These are phyloP conservation scores for Stereum hirsutum DNA, from an alignment of 1,284 basidiomycete species.

Conservation along the genomic window DNA sequence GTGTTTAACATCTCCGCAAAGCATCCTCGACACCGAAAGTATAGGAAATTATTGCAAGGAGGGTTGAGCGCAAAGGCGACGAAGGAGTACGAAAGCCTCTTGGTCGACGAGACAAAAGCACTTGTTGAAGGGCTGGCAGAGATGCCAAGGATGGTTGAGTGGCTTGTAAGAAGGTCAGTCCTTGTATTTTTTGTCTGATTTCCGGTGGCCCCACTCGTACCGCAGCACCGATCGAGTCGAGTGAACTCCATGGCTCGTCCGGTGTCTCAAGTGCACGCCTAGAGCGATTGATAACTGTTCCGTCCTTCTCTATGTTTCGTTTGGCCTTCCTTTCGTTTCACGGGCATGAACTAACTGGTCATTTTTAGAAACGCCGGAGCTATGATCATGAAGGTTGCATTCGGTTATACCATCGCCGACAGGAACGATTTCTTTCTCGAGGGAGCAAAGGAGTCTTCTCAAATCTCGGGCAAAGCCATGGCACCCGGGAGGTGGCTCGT, in stretches of 20 bases:
- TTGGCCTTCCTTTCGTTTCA: too few relatives aligned
- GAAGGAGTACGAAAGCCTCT: neutral
- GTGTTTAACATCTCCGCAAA: constrained; percentile 2
- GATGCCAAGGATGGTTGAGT: neutral
- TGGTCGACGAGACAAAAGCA: neutral
- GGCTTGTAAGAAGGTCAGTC: neutral
- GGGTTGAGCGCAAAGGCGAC: neutral
- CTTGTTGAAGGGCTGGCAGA: neutral
- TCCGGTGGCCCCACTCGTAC: too few relatives aligned
- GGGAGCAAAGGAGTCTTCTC: neutral
- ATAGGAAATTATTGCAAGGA: neutral
- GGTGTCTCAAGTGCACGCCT: too few relatives aligned
- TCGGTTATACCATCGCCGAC: neutral
- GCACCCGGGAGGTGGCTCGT: constrained; percentile 6
- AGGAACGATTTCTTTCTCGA: neutral
- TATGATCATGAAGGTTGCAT: constrained; percentile 4
- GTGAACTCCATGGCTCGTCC: too few relatives aligned
- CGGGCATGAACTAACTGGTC: neutral
- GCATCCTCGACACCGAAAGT: neutral
- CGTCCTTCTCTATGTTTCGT: too few relatives aligned
- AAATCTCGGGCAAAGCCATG: neutral
- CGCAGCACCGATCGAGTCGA: too few relatives aligned
- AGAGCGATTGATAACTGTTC: neutral
- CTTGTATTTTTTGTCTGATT: too few relatives aligned
- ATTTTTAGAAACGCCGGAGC: neutral